phyloP scores from a whole-genome alignment of 176 grass and related monocot genomes.

The Zoysia pacifica region DNA sequence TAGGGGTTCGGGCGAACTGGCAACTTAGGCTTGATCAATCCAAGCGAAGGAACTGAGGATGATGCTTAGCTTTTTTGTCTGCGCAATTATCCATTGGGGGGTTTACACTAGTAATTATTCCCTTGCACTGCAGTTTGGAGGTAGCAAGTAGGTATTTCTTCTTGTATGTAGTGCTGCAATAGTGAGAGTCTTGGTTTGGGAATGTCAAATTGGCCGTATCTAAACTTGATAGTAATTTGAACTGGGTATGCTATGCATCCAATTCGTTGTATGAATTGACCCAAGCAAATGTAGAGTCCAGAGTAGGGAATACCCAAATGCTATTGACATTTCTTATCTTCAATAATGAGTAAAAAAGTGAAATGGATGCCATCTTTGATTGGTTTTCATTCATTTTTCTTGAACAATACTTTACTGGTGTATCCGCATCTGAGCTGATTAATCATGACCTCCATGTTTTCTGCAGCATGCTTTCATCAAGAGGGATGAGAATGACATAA shows the following conservation, averaged over 20 bases:
- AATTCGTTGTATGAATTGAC: background rate
- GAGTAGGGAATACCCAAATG: background rate
- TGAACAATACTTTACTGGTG: constrained; percentile 3
- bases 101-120: background rate
- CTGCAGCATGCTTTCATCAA: constrained; percentile 73
- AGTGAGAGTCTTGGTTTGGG: background rate
- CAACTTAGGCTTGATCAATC: background rate
- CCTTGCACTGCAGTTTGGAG: background rate
- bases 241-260: constrained; percentile 1
- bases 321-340: background rate
- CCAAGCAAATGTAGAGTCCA: background rate
- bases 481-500: constrained; percentile 75
- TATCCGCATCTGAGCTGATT: background rate
- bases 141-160: background rate
- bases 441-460: constrained; percentile 24
- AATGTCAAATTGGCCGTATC: background rate
- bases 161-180: background rate
- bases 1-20: constrained; percentile 25
- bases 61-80: background rate
- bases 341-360: background rate
- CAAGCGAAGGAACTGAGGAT: background rate
- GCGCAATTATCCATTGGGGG: background rate
- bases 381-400: constrained; percentile 1
- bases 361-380: background rate
- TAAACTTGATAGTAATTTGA: background rate